phyloP scores from a whole-genome alignment of 2,329 filamentous ascomycete genomes.

The Emydomyces testavorans region DNA sequence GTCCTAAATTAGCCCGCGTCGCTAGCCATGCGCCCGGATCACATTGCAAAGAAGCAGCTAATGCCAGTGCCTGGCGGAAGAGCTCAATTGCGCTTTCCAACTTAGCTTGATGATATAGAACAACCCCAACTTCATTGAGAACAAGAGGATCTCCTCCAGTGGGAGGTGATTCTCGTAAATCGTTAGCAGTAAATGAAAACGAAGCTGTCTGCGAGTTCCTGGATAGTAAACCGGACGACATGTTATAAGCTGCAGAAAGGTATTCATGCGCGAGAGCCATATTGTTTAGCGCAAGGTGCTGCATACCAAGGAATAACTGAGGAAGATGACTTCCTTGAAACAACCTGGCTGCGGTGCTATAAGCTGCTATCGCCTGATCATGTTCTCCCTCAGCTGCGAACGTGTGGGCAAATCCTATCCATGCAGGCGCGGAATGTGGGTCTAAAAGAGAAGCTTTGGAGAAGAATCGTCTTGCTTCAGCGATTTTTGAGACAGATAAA shows the following conservation, averaged over 20 bases:
- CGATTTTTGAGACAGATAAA: constrained; percentile 74
- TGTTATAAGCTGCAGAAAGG: constrained; percentile 70
- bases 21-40: constrained; percentile 73
- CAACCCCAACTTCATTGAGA: constrained; percentile 89
- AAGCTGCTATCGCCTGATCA: constrained; percentile 94
- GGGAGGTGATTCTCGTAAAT: constrained; percentile 49
- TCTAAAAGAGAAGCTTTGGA: constrained; percentile 97
- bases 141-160: constrained; percentile 61
- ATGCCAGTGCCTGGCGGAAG: constrained; percentile 64
- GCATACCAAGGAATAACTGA: constrained; percentile 94
- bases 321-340: constrained; percentile 97
- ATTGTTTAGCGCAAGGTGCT: constrained; percentile 92
- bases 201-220: constrained; percentile 18
- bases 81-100: constrained; percentile 62
- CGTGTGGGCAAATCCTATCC: constrained; percentile 98
- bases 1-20: constrained; percentile 77
- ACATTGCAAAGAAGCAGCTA: constrained; percentile 70
- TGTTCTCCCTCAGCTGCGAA: constrained; percentile 97
- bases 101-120: constrained; percentile 84
- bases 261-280: constrained; percentile 91
- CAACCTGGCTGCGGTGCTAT: constrained; percentile 83
- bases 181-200: constrained; percentile 19
- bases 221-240: constrained; percentile 34
- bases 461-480: constrained; percentile 90
- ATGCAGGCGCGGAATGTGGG: constrained; percentile 89